phyloP scores from a whole-genome alignment of 2,329 filamentous ascomycete species.

The Fusarium pininemorale region DNA sequence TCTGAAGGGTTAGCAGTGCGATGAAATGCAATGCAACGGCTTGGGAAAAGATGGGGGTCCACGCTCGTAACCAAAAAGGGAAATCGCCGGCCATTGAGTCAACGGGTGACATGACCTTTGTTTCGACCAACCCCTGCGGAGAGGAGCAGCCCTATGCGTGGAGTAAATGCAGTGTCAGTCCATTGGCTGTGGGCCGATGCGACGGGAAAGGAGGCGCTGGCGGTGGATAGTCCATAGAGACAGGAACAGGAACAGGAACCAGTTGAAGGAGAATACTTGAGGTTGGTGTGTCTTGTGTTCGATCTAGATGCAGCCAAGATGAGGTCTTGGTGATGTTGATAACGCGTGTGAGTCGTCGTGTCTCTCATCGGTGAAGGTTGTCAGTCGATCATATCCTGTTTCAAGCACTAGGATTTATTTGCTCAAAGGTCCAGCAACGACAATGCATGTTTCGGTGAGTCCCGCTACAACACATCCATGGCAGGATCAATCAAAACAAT shows the following conservation, averaged over 20 bases:
- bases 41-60: conserved; percentile 9
- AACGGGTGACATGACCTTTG: conserved; percentile 33
- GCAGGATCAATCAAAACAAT: not conserved
- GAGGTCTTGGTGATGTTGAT: not conserved
- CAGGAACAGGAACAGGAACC: conserved; percentile 8
- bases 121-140: conserved; percentile 28
- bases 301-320: not conserved
- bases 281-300: conserved; percentile 4
- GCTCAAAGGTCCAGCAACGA: not conserved
- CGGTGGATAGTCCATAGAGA: not conserved
- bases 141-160: conserved; percentile 43
- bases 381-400: conserved; percentile 10
- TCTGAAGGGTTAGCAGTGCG: conserved; percentile 24
- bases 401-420: conserved; percentile 1
- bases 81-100: conserved; percentile 42
- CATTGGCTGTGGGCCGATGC: conserved; percentile 33
- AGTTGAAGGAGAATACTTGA: conserved; percentile 13
- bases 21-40: conserved; percentile 22
- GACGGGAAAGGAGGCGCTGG: conserved; percentile 16
- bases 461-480: not conserved
- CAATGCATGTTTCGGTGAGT: conserved; percentile 1
- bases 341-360: not conserved
- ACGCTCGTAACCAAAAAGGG: conserved; percentile 22
- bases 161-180: conserved; percentile 30
- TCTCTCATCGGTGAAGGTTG: not conserved